phyloP scores from a whole-genome alignment of 176 grass and related monocot species.

The Chrysopogon serrulatus region DNA sequence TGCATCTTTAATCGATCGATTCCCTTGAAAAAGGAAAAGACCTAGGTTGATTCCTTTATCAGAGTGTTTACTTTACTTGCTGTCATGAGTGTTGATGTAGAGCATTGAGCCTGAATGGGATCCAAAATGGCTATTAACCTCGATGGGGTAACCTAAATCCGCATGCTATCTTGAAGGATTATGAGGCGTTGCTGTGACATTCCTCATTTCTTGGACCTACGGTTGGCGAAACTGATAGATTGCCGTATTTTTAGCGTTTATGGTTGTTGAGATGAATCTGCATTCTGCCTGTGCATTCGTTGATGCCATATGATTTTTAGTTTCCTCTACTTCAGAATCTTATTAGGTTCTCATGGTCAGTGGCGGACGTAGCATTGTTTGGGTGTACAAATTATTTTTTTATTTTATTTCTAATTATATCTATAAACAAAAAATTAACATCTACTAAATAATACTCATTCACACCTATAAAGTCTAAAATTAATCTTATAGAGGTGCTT shows the following conservation, averaged over 20 bases:
- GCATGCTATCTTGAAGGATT: background rate
- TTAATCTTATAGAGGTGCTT: too few relatives aligned
- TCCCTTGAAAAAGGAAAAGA: background rate
- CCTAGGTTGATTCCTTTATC: constrained; percentile 5
- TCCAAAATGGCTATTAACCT: background rate
- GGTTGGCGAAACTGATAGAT: background rate
- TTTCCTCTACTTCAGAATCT: background rate
- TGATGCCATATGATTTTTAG: background rate
- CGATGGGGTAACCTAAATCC: background rate
- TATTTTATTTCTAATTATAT: too few relatives aligned
- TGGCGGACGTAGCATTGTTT: too few relatives aligned
- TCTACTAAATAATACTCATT: too few relatives aligned
- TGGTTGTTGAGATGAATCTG: background rate
- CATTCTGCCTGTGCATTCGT: background rate
- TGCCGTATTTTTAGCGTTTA: background rate
- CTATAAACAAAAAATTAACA: too few relatives aligned
- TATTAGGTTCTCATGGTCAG: background rate
- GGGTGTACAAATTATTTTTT: too few relatives aligned
- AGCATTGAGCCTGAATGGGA: background rate
- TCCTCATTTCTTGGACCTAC: background rate
- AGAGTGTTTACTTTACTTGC: background rate
- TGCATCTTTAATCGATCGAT: background rate
- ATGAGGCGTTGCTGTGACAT: background rate
- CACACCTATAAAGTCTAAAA: too few relatives aligned
- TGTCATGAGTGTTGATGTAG: background rate